These are phyloP conservation scores for Borovskyia barvae DNA, from an alignment of 208 protist genomes.

Conservation along the genomic window DNA sequence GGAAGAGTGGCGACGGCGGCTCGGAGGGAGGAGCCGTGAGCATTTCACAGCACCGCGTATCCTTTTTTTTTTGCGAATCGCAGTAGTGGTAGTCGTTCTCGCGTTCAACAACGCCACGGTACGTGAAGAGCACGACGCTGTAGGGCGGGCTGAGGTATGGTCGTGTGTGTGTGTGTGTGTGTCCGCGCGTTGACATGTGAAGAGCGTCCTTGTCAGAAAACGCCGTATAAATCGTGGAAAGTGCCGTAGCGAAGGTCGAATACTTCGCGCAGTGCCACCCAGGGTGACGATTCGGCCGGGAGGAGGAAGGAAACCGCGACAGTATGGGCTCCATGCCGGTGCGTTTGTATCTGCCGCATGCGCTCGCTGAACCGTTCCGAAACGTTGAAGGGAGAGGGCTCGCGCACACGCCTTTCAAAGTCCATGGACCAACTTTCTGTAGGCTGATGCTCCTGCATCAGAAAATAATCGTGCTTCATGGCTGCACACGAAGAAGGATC, in stretches of 20 bases:
- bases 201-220: too few relatives aligned
- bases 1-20: too few relatives aligned
- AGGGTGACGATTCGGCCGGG: slow-evolving; percentile 43
- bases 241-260: slow-evolving; percentile 65
- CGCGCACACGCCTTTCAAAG: slow-evolving; percentile 48
- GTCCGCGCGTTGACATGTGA: too few relatives aligned
- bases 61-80: too few relatives aligned
- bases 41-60: too few relatives aligned
- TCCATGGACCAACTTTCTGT: slow-evolving; percentile 38
- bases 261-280: slow-evolving; percentile 60
- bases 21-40: too few relatives aligned
- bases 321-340: slow-evolving; percentile 23
- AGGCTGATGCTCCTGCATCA: slow-evolving; percentile 64
- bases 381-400: slow-evolving; percentile 80
- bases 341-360: slow-evolving; percentile 26
- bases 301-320: slow-evolving; percentile 59
- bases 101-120: too few relatives aligned
- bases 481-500: slow-evolving; percentile 71
- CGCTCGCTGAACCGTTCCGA: slow-evolving; percentile 73
- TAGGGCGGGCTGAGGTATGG: too few relatives aligned
- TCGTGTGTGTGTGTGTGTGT: neutral
- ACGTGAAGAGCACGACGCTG: too few relatives aligned
- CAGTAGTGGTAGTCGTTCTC: too few relatives aligned
- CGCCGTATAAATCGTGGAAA: slow-evolving; percentile 61
- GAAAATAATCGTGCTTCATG: slow-evolving; percentile 74